These are phyloP conservation scores for Penicillium tannophilum DNA, from an alignment of 495 filamentous ascomycete species.

Conservation along the genomic window DNA sequence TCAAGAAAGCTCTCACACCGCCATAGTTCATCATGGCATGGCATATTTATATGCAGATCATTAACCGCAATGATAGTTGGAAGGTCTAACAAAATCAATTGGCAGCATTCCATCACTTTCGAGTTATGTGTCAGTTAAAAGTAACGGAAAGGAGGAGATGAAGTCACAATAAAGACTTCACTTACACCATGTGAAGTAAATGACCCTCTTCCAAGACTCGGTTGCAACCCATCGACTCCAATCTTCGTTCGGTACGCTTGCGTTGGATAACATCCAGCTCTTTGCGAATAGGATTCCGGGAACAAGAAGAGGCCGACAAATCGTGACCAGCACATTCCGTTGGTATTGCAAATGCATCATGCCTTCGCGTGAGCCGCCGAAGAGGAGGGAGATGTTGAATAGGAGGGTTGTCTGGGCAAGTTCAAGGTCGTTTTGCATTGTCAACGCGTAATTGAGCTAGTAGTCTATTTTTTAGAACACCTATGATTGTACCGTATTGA, in stretches of 20 bases:
- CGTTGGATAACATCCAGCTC: neutral
- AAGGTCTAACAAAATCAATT: neutral
- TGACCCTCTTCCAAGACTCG: neutral
- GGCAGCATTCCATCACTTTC: neutral
- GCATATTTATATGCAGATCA: neutral
- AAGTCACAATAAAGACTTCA: neutral
- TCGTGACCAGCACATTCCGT: neutral
- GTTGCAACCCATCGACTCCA: neutral
- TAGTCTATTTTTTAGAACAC: neutral
- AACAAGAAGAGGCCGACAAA: neutral
- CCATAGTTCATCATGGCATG: neutral
- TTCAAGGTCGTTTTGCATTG: neutral
- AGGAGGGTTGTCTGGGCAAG: neutral
- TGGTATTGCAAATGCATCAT: neutral
- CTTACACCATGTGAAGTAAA: neutral
- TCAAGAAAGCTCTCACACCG: neutral
- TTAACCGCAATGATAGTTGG: neutral
- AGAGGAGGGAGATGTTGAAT: neutral
- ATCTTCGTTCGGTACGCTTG: neutral
- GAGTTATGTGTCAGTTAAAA: neutral
- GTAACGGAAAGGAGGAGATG: neutral
- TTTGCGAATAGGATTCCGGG: neutral
- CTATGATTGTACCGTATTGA: neutral
- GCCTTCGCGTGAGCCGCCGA: neutral
- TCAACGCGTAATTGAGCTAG: neutral